These are phyloP conservation scores for Davidsoniella eucalypti DNA, from an alignment of 2,329 filamentous ascomycete species.

Conservation along the genomic window DNA sequence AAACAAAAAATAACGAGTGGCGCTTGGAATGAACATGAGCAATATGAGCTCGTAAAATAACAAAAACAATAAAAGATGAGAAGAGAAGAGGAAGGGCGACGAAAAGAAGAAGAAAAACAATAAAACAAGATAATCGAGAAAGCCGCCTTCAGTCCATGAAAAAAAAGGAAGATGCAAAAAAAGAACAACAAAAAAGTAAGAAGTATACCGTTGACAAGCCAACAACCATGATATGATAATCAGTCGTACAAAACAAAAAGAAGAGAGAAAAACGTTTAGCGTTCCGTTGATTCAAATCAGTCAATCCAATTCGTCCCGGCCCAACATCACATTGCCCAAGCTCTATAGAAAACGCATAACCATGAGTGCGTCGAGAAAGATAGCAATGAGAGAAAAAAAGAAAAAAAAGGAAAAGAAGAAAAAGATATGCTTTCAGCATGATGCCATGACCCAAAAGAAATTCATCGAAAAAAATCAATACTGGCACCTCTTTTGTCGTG, in stretches of 20 bases:
- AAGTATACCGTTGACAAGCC: not conserved
- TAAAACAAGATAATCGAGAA: not conserved
- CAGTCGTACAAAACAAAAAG: not conserved
- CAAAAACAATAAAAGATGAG: not conserved
- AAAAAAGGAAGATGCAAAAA: slow-evolving; percentile 21
- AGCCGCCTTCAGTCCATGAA: too few relatives aligned
- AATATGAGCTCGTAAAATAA: too few relatives aligned
- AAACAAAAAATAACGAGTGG: too few relatives aligned
- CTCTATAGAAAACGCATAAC: not conserved
- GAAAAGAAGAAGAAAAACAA: not conserved
- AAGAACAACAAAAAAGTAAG: not conserved
- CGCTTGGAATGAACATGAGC: too few relatives aligned
- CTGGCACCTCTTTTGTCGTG: too few relatives aligned
- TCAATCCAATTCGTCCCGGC: not conserved
- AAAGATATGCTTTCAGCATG: not conserved
- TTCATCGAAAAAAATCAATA: too few relatives aligned
- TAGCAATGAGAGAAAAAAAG: not conserved
- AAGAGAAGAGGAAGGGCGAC: not conserved
- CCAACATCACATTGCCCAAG: too few relatives aligned
- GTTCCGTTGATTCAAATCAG: not conserved
- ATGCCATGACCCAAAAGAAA: too few relatives aligned
- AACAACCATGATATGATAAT: not conserved
- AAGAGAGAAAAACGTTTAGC: not conserved
- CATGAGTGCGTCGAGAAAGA: not conserved
- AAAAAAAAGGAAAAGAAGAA: not conserved